Evolutionary conservation across 257 asterid species (phyloP).

Genomic region (Oldenlandia corymbosa): DNA sequence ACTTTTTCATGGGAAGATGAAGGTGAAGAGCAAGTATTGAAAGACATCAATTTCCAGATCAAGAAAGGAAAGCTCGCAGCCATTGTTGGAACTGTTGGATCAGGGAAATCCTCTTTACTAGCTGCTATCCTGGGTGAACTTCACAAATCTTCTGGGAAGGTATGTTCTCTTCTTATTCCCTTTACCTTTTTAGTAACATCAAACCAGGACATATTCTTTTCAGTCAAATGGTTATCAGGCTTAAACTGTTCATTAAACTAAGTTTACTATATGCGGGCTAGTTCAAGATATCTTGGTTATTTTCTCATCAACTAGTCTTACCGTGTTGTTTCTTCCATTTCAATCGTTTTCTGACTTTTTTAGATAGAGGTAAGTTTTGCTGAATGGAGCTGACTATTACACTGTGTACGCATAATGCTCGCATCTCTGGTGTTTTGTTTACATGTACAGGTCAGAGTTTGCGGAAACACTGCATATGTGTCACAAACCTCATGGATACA

Average conservation of each 20-base stretch:
- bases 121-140: slow-evolving; percentile 75
- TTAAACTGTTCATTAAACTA: no score
- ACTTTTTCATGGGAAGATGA: slow-evolving; percentile 64
- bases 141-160: slow-evolving; percentile 58
- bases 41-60: slow-evolving; percentile 39
- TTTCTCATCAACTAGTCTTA: background rate
- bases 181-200: no score
- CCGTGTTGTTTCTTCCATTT: background rate
- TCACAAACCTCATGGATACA: slow-evolving; percentile 78
- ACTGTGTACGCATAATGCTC: background rate
- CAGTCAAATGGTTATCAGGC: no score
- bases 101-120: slow-evolving; percentile 67
- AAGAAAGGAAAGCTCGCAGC: slow-evolving; percentile 75
- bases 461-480: slow-evolving; percentile 71
- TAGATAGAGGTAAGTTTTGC: no score
- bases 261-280: no score
- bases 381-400: no score
- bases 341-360: background rate
- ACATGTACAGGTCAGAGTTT: slow-evolving; percentile 46
- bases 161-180: slow-evolving; percentile 14
- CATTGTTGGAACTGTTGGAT: slow-evolving; percentile 77
- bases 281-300: no score
- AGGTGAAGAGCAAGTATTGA: slow-evolving; percentile 27
- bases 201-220: no score
- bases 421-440: slow-evolving; percentile 3